Base-by-base conservation (phyloP, 169 alveolate species). In the Cardiosporidium cionae region DNA sequence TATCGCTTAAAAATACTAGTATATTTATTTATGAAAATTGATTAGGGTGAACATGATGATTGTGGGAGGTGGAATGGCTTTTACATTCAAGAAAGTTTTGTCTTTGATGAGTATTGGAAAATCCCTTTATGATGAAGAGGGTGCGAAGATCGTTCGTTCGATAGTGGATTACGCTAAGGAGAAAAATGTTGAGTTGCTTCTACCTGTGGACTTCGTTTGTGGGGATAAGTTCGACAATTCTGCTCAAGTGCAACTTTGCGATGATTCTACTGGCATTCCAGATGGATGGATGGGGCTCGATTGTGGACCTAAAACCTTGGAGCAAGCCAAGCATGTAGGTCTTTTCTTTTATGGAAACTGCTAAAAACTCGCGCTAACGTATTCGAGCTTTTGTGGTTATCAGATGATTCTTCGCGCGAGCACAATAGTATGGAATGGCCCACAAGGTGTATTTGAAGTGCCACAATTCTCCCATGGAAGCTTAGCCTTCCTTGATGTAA, bases 1-100 rank as follows among this genome's bases (percentile, higher is more conserved):
- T 65, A 3, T 3, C 29, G 3, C 3, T 65, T 65, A 65, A 29
- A 29, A 6, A 29, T 29, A 29, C 67, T 29, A 29, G 25, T 6
- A 3, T 65, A 2, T 35, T n/a, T 0, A n/a, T 66, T 66, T 5
- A 25, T 66, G 27, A 16, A 7, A 6, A 5, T 16, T 37, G 33
- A 23, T 22, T 36, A 70, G 83, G 77, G 98, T 94, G 32, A 96
- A 96, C 74, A 87, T 86, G 80, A 90, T 97, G 96, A 93, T 96
- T 54, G 91, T 97, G 54, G 99, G 99, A 4, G 99, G 99, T 64
- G 99, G 99, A 16, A 97, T 96, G 99, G 98, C 99, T 23, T 96
- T 91, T 90, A 96, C 99, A 32, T 97, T 96, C 94, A 83, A 91
- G 68, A 91, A 93, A 72, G 98, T 87, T 23, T 76, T 94, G 64